Percentiles rank a stretch among this genome's conserved stretches.
These are phyloP conservation scores for Globisporangium megalacanthum DNA, from an alignment of 352 stramenopile species.

Conservation along the genomic window DNA sequence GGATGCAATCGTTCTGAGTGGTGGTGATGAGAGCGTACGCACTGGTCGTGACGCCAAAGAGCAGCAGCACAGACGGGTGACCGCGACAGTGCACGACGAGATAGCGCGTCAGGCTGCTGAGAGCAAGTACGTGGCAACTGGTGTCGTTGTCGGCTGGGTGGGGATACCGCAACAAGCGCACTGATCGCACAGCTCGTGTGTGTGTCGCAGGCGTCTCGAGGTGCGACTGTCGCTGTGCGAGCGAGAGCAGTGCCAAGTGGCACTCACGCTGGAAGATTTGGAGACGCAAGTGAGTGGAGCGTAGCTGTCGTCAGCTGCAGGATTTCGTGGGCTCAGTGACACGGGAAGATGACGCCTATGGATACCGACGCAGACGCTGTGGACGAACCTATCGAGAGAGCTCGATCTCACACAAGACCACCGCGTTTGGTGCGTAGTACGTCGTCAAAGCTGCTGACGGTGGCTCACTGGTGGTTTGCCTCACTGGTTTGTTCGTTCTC, in stretches of 20 bases:
- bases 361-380: conserved; percentile 12
- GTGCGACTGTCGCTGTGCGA: background rate
- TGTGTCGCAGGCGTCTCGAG: background rate
- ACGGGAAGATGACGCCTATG: background rate
- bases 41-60: background rate
- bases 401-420: conserved; percentile 16
- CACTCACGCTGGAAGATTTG: conserved; percentile 8
- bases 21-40: background rate
- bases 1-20: background rate
- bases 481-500: background rate
- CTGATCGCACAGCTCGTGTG: background rate
- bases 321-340: background rate
- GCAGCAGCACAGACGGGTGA: background rate
- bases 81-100: conserved; percentile 21
- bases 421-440: conserved; percentile 16
- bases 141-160: background rate
- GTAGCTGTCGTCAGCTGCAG: background rate
- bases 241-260: conserved; percentile 4
- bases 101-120: conserved; percentile 17
- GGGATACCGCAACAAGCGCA: background rate
- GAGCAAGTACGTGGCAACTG: conserved; percentile 13
- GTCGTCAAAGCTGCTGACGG: background rate
- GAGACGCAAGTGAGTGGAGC: conserved; percentile 3
- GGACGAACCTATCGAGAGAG: conserved; percentile 17
- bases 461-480: background rate